These are phyloP conservation scores for Heimioporus sp. DNA, from an alignment of 768 basidiomycete genomes.

Conservation along the genomic window DNA sequence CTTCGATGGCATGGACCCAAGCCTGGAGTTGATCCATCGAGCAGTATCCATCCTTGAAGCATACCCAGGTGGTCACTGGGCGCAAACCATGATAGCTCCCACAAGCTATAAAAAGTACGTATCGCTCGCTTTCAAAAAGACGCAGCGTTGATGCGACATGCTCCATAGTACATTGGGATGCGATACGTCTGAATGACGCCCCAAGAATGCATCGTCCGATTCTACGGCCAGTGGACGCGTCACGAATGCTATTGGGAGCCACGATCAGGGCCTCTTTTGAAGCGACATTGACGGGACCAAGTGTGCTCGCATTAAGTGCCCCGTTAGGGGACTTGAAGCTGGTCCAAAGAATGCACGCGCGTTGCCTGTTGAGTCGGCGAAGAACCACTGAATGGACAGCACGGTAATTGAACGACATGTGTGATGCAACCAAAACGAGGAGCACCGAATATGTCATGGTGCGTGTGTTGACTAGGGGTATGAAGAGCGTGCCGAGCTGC, in stretches of 20 bases:
- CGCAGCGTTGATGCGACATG: slow-evolving; percentile 33
- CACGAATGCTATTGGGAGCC: slow-evolving; percentile 37
- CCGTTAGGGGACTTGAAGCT: slow-evolving; percentile 8
- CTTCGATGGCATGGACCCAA: slow-evolving; percentile 40
- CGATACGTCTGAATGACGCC: slow-evolving; percentile 37
- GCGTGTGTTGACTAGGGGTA: slow-evolving; percentile 51
- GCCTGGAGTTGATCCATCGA: slow-evolving; percentile 52
- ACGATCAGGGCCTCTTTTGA: slow-evolving; percentile 45
- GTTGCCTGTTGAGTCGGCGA: slow-evolving; percentile 59
- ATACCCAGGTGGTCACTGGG: slow-evolving; percentile 35
- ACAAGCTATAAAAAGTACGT: slow-evolving; percentile 50
- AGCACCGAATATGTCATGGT: slow-evolving; percentile 50
- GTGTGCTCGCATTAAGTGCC: slow-evolving; percentile 12
- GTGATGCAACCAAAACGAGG: slow-evolving; percentile 48
- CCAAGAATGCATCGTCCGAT: slow-evolving; percentile 53
- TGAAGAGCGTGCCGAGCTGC: slow-evolving; percentile 59
- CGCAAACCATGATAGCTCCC: neutral
- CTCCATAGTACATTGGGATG: slow-evolving; percentile 2
- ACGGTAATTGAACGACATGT: slow-evolving; percentile 57
- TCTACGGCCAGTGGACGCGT: slow-evolving; percentile 29
- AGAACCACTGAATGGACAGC: slow-evolving; percentile 59
- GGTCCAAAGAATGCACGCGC: slow-evolving; percentile 53
- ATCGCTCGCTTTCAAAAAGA: slow-evolving; percentile 45
- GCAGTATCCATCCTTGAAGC: slow-evolving; percentile 50
- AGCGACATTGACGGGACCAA: slow-evolving; percentile 40